phyloP scores from a whole-genome alignment of 2,329 filamentous ascomycete species.

The Didymella lethalis region DNA sequence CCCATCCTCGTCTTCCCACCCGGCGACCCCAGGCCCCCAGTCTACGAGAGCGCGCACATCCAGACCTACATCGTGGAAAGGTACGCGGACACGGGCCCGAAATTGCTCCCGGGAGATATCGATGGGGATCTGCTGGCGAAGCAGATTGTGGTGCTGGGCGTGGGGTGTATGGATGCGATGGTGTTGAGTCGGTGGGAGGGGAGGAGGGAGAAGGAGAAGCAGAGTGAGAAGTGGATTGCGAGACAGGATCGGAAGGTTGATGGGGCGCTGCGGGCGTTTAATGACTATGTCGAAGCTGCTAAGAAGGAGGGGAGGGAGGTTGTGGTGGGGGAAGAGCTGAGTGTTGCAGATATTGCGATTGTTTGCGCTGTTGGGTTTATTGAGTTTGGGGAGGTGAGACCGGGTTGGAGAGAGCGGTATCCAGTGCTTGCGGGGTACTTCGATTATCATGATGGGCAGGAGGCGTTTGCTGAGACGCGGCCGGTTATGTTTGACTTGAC shows the following conservation, averaged over 20 bases:
- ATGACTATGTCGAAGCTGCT: conserved; percentile 13
- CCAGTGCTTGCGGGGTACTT: conserved; percentile 22
- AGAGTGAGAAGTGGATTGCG: conserved; percentile 22
- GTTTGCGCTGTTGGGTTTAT: conserved; percentile 24
- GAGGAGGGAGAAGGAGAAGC: conserved; percentile 15
- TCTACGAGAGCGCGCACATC: conserved; percentile 32
- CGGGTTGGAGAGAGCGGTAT: conserved; percentile 23
- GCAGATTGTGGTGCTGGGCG: conserved; percentile 26
- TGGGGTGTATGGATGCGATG: conserved; percentile 29
- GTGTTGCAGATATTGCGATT: conserved; percentile 29
- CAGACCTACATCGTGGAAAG: conserved; percentile 28
- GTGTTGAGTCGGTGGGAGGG: conserved; percentile 25
- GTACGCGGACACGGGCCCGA: conserved; percentile 22
- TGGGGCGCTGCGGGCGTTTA: conserved; percentile 25
- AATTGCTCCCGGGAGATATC: conserved; percentile 20
- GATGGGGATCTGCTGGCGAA: conserved; percentile 21
- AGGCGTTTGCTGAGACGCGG: conserved; percentile 29
- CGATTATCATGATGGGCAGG: conserved; percentile 19
- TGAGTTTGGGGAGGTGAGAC: conserved; percentile 18
- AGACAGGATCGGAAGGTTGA: conserved; percentile 27
- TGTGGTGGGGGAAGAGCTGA: conserved; percentile 23
- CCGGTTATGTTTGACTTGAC: conserved; percentile 30
- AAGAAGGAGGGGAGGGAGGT: conserved; percentile 20
- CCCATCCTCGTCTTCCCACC: conserved; percentile 47
- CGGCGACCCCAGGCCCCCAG: conserved; percentile 15